Percentiles rank a stretch among this genome's conserved stretches.
Conservation (phyloP, 257 asterid genomes). For the Scutellaria barbata region DNA sequence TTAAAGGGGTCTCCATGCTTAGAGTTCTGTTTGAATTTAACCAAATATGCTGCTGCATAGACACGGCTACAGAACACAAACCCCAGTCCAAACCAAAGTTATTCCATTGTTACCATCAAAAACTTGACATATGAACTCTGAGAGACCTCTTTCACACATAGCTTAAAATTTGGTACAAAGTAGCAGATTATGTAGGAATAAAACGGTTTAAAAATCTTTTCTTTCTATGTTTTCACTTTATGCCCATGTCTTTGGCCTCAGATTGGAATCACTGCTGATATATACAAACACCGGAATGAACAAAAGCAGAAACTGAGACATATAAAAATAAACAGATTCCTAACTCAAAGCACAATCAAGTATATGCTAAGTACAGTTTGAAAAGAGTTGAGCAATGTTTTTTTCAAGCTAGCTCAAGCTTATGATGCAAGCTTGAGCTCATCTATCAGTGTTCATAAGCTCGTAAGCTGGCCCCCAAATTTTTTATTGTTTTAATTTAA, state of each 20-base stretch:
- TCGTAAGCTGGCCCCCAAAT: not conserved
- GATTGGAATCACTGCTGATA: not conserved
- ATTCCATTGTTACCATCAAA: slow-evolving; percentile 5
- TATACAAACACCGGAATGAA: not conserved
- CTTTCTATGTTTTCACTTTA: not conserved
- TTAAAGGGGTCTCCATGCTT: not conserved
- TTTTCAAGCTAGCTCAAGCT: not conserved
- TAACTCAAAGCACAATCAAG: no score
- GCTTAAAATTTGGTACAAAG: not conserved
- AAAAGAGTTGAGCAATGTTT: no score
- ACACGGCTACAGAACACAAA: not conserved
- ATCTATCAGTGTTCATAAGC: not conserved
- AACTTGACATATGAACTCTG: not conserved
- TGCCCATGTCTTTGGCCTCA: not conserved
- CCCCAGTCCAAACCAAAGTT: slow-evolving; percentile 2
- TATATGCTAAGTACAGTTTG: no score
- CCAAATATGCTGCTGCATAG: slow-evolving; percentile 9
- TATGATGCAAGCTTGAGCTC: not conserved
- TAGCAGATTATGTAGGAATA: not conserved
- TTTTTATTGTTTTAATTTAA: not conserved
- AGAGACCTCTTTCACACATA: not conserved
- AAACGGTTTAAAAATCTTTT: not conserved
- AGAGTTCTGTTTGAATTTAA: not conserved
- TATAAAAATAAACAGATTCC: no score
- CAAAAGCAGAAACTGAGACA: no score